Evolutionary conservation across 1,284 basidiomycete species (phyloP), one percentile per base, ranked within the genome.

Genomic region (Irpex lacteus): DNA sequence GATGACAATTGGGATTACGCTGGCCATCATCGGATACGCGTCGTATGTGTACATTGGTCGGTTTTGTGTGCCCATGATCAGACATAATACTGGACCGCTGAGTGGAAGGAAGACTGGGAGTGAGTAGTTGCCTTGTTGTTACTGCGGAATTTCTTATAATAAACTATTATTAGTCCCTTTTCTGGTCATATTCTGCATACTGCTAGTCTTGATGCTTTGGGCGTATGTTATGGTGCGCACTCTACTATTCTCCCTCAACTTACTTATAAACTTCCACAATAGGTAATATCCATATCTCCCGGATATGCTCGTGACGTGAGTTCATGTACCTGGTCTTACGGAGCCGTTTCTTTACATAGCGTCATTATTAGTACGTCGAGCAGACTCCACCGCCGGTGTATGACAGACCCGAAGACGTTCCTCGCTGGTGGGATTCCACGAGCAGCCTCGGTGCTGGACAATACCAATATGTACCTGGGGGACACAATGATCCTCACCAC

Each of bases 141-240:
- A 52, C 50, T 18, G 11, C 18, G 11, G 40, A 11, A 15, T 44
- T 52, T 13, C 18, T 18, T 8, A 13, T 8, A 15, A 56, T 34
- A 8, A 32, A 11, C 59, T 36, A 11, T 26, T 11, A 62, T 5
- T 63, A 92, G 90, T 89, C 64, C 85, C 78, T 0, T 80, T 88
- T 56, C 70, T 91, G 36, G 78, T 82, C 0, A 80, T 85, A 2
- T 92, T 87, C 69, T 78, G 79, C 47, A 66, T 90, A 2, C 70
- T 93, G 13, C 87, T 82, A 60, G 67, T 88, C n/a, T 88, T 92
- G 84, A 84, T 86, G 78, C 61, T 87, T 0, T 92, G 91, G 90
- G 80, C 85, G 3, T 94, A 93, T 74, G 65, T 81, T 18, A 87
- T 83, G 81, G 91, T 90, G 62, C 57, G 76, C 70, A 3, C 19